Conservation (phyloP, 2,329 filamentous ascomycete genomes). For the Penicillium oxalicum region DNA sequence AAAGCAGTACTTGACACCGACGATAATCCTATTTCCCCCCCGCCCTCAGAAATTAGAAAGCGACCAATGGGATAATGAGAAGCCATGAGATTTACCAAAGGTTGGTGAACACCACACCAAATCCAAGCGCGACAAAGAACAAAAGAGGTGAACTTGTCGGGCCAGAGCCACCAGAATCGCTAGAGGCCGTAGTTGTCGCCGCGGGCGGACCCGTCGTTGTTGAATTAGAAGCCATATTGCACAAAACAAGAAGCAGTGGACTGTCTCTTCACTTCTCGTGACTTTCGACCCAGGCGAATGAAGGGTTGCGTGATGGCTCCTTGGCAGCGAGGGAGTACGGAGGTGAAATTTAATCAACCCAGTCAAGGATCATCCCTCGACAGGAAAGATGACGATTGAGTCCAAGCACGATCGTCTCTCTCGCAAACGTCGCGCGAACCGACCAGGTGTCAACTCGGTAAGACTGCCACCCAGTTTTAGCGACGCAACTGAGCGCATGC, state of each 20-base stretch:
- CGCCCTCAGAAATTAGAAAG: constrained; percentile 4
- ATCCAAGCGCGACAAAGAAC: constrained; percentile 93
- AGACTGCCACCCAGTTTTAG: neutral
- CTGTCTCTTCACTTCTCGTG: neutral
- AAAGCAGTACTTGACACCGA: constrained; percentile 99
- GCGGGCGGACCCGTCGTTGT: constrained; percentile 21
- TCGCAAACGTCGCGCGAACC: no score
- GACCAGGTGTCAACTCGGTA: no score
- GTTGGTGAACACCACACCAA: constrained; percentile 98
- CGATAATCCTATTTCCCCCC: constrained; percentile 75
- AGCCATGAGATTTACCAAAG: constrained; percentile 66
- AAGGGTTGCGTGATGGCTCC: no score
- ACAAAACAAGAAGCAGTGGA: neutral
- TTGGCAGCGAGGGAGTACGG: no score
- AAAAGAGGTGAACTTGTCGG: constrained; percentile 68
- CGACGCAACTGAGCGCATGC: constrained; percentile 3
- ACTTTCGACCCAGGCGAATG: no score
- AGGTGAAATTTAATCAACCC: no score
- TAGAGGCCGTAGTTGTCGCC: constrained; percentile 24
- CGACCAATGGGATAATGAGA: neutral
- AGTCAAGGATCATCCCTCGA: neutral
- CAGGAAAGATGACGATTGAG: neutral
- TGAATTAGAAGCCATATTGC: constrained; percentile 27
- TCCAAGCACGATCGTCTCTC: no score
- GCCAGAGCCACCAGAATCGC: constrained; percentile 31